These are phyloP conservation scores for Macrophomina pseudophaseolina DNA, from an alignment of 2,329 filamentous ascomycete species.

Conservation along the genomic window DNA sequence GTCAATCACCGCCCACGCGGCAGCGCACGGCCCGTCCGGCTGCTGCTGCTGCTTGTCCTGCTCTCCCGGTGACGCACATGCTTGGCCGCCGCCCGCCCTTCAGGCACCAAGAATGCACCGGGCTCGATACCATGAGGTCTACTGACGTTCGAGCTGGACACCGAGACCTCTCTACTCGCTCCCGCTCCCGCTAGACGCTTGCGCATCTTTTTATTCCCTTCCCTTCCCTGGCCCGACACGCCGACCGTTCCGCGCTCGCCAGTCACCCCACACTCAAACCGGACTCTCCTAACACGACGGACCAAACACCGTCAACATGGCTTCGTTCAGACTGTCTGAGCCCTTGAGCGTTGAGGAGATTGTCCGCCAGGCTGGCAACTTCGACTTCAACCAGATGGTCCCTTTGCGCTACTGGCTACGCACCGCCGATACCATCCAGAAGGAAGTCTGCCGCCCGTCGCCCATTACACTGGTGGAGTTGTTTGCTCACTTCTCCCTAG, in stretches of 20 bases:
- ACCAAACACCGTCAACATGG: conserved; percentile 6
- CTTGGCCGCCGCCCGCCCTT: background rate
- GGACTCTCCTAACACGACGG: background rate
- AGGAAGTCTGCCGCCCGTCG: conserved; percentile 67
- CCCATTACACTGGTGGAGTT: background rate
- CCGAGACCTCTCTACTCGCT: background rate
- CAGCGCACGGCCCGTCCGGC: background rate
- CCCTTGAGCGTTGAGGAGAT: conserved; percentile 81
- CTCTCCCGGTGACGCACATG: conserved; percentile 16
- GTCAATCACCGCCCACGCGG: background rate
- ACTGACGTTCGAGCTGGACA: background rate
- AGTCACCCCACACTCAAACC: background rate
- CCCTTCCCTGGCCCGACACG: background rate
- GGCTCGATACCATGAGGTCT: conserved; percentile 11
- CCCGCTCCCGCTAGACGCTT: background rate
- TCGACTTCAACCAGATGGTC: conserved; percentile 78
- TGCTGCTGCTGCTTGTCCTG: background rate
- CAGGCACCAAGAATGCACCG: conserved; percentile 18
- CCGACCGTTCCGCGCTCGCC: conserved; percentile 2
- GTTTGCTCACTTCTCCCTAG: conserved; percentile 54
- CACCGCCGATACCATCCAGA: conserved; percentile 76
- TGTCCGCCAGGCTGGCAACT: conserved; percentile 74
- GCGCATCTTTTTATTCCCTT: background rate
- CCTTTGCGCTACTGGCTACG: conserved; percentile 81
- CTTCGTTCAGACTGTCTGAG: conserved; percentile 24